Base-by-base conservation (phyloP, 225 moss, liverwort and hornwort genomes). In the Anthoceros angustus region DNA sequence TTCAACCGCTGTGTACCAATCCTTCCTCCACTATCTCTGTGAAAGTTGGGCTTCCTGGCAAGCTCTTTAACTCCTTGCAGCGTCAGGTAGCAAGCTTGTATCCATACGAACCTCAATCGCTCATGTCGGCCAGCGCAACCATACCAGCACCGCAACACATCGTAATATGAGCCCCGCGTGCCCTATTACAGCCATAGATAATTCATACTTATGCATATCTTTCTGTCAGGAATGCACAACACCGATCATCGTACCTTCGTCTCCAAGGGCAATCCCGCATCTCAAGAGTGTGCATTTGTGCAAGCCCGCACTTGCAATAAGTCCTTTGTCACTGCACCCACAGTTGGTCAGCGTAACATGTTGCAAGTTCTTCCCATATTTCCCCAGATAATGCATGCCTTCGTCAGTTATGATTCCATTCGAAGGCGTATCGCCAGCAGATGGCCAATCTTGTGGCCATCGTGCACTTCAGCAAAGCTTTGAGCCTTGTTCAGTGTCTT, bases 11-110 rank as follows among this genome's bases (percentile, higher is more conserved):
- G 15, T 8, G 61, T 45, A 12, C 63, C 38, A 69, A 76, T n/a
- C 43, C 65, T 70, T 79, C 84, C 12, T 76, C 79, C 69, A 84
- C 81, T 2, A 84, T 73, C 77, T 84, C 84, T 18, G 81, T 68
- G 24, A 0, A 84, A 65, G 9, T 69, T 76, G 12, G 74, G 69
- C 12, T 80, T 76, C 60, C 70, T 70, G 0, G 84, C 81, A 63
- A 84, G 49, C 72, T 69, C 50, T 45, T 77, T 70, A 64, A 84
- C 84, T 42, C 81, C 84, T 25, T 41, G 66, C 21, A 78, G 73
- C 74, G 73, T 74, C 71, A 84, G 80, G 71, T 79, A 74, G 63
- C 84, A 84, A 21, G 81, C 84, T 71, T 84, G 84, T 60, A 84
- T 80, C 84, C 84, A 84, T 61, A 81, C 66, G 18, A 74, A 69